phyloP scores from a whole-genome alignment of 1,284 basidiomycete genomes.

The Neolentinus lepideus region DNA sequence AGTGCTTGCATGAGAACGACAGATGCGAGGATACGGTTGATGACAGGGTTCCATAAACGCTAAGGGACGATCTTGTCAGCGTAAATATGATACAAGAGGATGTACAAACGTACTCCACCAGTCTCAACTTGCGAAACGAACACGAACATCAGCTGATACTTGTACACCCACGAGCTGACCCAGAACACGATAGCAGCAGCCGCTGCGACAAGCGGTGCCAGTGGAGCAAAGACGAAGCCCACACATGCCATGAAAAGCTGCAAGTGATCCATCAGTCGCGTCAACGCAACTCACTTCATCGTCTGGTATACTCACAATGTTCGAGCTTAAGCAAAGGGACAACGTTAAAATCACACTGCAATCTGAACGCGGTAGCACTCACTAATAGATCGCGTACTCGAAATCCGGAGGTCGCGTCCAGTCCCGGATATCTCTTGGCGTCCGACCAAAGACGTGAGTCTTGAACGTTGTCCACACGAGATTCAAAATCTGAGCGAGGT shows the following conservation, averaged over 20 bases:
- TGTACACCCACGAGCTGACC: constrained; percentile 78
- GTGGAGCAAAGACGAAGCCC: constrained; percentile 84
- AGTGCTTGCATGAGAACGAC: constrained; percentile 79
- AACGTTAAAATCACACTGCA: constrained; percentile 8
- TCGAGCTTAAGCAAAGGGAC: constrained; percentile 38
- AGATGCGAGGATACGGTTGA: constrained; percentile 77
- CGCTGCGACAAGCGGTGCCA: constrained; percentile 83
- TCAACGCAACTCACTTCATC: background rate
- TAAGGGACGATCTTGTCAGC: constrained; percentile 19
- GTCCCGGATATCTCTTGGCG: constrained; percentile 92
- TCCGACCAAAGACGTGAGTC: constrained; percentile 85
- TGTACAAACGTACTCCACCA: constrained; percentile 65
- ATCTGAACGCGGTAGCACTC: constrained; percentile 22
- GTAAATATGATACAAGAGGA: background rate
- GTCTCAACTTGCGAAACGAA: constrained; percentile 84
- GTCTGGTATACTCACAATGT: constrained; percentile 37
- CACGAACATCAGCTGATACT: constrained; percentile 93
- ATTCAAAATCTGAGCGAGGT: constrained; percentile 93
- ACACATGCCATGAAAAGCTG: constrained; percentile 85
- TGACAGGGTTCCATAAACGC: constrained; percentile 89
- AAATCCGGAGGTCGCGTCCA: constrained; percentile 95
- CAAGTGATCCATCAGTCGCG: background rate
- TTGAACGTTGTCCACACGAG: constrained; percentile 83
- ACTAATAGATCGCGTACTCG: constrained; percentile 88
- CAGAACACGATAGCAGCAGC: constrained; percentile 79